Evolutionary conservation across 805 yeast genomes (phyloP), one percentile per base, ranked within the genome.

Genomic region (Yarrowia phangngaensis): DNA sequence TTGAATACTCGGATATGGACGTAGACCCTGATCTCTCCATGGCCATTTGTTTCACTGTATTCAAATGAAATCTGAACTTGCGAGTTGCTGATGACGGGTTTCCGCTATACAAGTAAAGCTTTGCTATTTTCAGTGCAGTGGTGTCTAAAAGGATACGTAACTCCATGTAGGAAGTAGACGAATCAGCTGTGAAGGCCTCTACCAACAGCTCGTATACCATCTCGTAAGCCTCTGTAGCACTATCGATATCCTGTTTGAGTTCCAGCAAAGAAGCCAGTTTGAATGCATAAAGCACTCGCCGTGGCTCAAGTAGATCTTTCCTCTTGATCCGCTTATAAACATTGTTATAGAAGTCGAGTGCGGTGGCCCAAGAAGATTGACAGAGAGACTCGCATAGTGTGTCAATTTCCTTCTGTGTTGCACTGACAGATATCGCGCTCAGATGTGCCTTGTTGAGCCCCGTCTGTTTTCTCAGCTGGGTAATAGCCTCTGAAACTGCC

Each of bases 51-150:
- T 69, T 55, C 1, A 82, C 76, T 38, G 73, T 74, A 23, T 71
- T 70, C 1, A 83, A 58, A 65, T 86, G 95, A 14, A 75, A 69
- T 28, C 71, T 71, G 59, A 84, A 86, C 60, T 79, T 82, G 52
- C 73, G 69, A 56, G 78, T 75, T 0, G 89, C 85, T 38, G 69
- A 56, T 28, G 78, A 69, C 1, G 82, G 73, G 53, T 75, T 78
- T 31, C 76, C 83, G 11, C 76, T 51, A 11, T 82, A 77, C 19
- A 84, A 67, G 55, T 78, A 75, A 1, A 79, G 68, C 53, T 83
- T 71, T 6, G 76, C 75, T 8, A 84, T 78, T 56, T 82, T 84
- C 43, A 82, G 69, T 0, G 82, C 80, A 5, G 76, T 58, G 4
- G 77, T 60, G 58, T 86, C 95, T 5, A 83, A 60, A 36, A 82